Conservation (phyloP, 768 basidiomycete species). For the Boletus vermiculosoides region DNA sequence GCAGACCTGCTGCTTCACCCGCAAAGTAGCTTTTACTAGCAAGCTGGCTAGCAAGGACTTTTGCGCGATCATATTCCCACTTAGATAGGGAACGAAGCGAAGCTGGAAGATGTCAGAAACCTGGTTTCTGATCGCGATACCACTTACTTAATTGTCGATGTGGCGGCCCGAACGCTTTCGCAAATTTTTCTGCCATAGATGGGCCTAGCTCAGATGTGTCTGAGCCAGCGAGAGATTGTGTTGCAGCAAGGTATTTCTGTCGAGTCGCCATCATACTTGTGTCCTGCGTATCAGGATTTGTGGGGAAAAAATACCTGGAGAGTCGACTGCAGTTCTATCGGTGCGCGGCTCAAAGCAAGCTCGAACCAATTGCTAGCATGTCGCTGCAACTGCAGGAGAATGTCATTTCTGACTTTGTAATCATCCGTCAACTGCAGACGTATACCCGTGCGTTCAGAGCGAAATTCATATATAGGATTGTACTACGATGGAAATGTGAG, state of each 20-base stretch:
- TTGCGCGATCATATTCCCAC: constrained; percentile 80
- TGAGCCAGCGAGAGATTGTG: constrained; percentile 63
- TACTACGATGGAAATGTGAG: constrained; percentile 51
- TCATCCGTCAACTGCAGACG: constrained; percentile 81
- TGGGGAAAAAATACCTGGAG: constrained; percentile 60
- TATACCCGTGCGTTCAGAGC: constrained; percentile 73
- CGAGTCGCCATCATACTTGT: not conserved
- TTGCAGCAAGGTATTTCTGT: constrained; percentile 85
- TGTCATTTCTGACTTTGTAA: constrained; percentile 81
- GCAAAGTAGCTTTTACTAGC: constrained; percentile 88
- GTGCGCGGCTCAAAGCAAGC: constrained; percentile 81
- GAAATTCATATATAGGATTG: constrained; percentile 82
- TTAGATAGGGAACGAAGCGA: constrained; percentile 53
- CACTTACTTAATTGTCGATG: constrained; percentile 74
- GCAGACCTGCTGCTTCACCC: constrained; percentile 82
- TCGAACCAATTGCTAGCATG: constrained; percentile 85
- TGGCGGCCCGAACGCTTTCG: constrained; percentile 73
- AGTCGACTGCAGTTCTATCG: constrained; percentile 88
- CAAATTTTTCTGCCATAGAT: constrained; percentile 83
- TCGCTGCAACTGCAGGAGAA: constrained; percentile 69
- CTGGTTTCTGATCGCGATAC: not conserved
- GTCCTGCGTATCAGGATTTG: not conserved
- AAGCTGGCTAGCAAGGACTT: constrained; percentile 78
- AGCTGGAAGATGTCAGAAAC: constrained; percentile 35
- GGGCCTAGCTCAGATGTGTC: constrained; percentile 89